phyloP scores from a whole-genome alignment of 2,329 filamentous ascomycete species.

The Coleophoma cylindrospora region DNA sequence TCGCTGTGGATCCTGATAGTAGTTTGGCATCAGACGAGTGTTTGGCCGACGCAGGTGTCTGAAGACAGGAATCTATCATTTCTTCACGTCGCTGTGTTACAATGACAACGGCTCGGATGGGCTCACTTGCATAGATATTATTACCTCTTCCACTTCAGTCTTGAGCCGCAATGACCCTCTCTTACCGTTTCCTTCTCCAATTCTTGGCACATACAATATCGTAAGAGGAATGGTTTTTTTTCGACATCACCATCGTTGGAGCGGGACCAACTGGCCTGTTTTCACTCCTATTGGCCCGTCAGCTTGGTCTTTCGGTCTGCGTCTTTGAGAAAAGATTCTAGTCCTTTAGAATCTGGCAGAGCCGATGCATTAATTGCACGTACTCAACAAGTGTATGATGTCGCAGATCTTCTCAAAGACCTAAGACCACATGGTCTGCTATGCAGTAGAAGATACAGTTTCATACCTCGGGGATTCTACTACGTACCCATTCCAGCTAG shows the following conservation, averaged over 20 bases:
- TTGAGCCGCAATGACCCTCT: too few relatives aligned
- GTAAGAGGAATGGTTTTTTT: background rate
- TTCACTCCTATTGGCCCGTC: slow-evolving; percentile 36
- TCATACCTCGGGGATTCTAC: background rate
- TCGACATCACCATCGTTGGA: background rate
- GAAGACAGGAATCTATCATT: too few relatives aligned
- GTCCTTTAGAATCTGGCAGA: slow-evolving; percentile 34
- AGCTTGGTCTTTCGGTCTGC: slow-evolving; percentile 34
- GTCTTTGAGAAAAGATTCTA: slow-evolving; percentile 35
- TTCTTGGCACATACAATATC: background rate
- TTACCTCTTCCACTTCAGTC: too few relatives aligned
- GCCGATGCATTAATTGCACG: slow-evolving; percentile 44
- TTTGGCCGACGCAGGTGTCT: too few relatives aligned
- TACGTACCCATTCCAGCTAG: slow-evolving; percentile 29
- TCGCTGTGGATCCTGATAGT: too few relatives aligned
- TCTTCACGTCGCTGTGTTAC: too few relatives aligned
- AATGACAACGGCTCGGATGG: too few relatives aligned
- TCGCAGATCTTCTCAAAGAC: slow-evolving; percentile 36
- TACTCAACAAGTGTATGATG: slow-evolving; percentile 42
- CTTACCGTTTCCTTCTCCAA: background rate
- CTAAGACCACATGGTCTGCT: slow-evolving; percentile 37
- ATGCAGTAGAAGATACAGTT: slow-evolving; percentile 37
- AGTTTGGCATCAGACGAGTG: too few relatives aligned
- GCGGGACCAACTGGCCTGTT: slow-evolving; percentile 38
- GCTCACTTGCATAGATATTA: too few relatives aligned